Evolutionary conservation across 129 eudicot genomes (phyloP).

Genomic region (Logfia minima): DNA sequence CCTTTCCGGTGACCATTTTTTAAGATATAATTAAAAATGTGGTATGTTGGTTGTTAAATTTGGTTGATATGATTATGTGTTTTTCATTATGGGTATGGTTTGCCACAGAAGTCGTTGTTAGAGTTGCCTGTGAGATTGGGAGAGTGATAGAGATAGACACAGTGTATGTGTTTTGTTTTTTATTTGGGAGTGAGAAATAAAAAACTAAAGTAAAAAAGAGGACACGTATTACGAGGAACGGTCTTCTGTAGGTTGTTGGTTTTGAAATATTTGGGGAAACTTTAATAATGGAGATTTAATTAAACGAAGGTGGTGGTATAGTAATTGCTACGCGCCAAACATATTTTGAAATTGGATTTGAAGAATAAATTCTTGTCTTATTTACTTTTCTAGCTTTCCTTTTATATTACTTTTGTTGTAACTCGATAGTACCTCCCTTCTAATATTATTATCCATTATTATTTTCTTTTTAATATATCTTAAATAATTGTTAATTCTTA

Average conservation of each 20-base stretch:
- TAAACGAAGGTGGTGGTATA: not conserved
- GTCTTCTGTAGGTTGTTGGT: conserved; percentile 45
- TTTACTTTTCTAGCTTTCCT: not conserved
- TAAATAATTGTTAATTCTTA: too few relatives aligned
- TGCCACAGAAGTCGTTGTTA: conserved; percentile 38
- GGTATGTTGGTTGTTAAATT: not conserved
- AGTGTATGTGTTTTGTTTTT: not conserved
- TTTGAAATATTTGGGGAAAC: conserved; percentile 39
- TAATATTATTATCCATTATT: too few relatives aligned
- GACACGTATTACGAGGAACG: conserved; percentile 68
- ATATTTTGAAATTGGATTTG: conserved; percentile 13
- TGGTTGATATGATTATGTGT: not conserved
- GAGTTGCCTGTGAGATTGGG: conserved; percentile 28
- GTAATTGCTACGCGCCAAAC: conserved; percentile 33
- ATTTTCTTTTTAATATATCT: too few relatives aligned
- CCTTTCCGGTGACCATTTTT: conserved; percentile 79
- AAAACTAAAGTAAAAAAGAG: conserved; percentile 8
- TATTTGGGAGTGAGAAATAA: conserved; percentile 5
- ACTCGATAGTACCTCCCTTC: too few relatives aligned
- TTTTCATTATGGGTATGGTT: conserved; percentile 20
- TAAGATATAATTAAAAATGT: not conserved
- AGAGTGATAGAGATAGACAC: not conserved
- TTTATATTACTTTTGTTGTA: not conserved
- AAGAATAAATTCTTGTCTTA: not conserved
- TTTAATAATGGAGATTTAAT: conserved; percentile 26